These are phyloP conservation scores for Harringtonia aguacate DNA, from an alignment of 2,329 filamentous ascomycete species.

Conservation along the genomic window DNA sequence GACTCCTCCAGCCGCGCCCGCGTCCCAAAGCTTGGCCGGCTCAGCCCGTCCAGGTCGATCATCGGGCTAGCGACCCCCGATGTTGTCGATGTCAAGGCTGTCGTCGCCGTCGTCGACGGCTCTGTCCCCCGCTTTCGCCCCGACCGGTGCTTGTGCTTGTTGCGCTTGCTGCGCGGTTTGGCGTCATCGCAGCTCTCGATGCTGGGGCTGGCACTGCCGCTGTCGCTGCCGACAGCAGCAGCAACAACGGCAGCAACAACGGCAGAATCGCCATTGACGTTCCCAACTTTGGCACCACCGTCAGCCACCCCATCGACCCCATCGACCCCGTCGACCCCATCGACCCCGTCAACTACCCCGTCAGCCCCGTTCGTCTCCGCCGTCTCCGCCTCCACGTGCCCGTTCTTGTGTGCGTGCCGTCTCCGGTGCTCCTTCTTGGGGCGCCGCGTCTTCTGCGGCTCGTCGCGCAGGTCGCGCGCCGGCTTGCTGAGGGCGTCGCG, in stretches of 20 bases:
- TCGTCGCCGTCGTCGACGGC: constrained; percentile 22
- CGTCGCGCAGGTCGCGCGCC: constrained; percentile 49
- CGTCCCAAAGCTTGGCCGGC: constrained; percentile 51
- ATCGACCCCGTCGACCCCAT: neutral
- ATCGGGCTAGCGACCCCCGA: constrained; percentile 38
- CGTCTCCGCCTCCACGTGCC: neutral
- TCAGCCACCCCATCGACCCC: neutral
- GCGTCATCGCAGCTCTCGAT: neutral
- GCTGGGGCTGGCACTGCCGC: constrained; percentile 3
- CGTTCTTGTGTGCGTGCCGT: neutral
- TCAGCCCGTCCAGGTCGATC: constrained; percentile 52
- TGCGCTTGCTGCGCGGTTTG: too few species aligned
- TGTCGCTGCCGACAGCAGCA: neutral
- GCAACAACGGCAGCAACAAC: too few species aligned
- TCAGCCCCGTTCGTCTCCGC: neutral
- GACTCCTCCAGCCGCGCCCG: constrained; percentile 50
- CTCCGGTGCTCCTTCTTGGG: neutral
- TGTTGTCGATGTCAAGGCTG: constrained; percentile 21
- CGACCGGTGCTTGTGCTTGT: neutral
- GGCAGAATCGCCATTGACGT: neutral
- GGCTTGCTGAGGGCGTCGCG: constrained; percentile 37
- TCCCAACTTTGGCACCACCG: too few species aligned
- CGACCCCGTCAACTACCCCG: too few species aligned
- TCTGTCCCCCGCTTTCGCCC: too few species aligned
- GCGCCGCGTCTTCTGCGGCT: constrained; percentile 20